A percentile compares a stretch with the other conserved stretches of the same genome.
Conservation (phyloP, 1,284 basidiomycete species). For the Naganishia cerealis region DNA sequence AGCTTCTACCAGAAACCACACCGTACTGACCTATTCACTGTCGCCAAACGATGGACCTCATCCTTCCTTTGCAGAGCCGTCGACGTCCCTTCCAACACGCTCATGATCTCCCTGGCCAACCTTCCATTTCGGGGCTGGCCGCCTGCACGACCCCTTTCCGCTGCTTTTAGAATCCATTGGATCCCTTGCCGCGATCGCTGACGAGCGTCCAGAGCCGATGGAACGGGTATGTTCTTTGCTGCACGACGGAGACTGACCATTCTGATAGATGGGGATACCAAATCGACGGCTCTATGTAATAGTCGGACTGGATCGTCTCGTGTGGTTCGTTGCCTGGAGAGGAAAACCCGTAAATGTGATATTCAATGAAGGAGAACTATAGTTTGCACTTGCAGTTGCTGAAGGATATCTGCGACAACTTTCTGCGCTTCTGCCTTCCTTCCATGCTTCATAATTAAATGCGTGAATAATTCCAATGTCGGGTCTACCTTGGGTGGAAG, state of each 20-base stretch:
- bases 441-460: conserved; percentile 67
- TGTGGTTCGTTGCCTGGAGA: conserved; percentile 67
- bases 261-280: conserved; percentile 66
- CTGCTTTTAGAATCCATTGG: conserved; percentile 65
- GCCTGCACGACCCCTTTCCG: conserved; percentile 56
- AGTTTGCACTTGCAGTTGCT: conserved; percentile 41
- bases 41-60: conserved; percentile 68
- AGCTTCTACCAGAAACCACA: background rate
- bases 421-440: conserved; percentile 66
- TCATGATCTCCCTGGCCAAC: conserved; percentile 72
- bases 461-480: conserved; percentile 69
- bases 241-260: conserved; percentile 60
- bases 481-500: conserved; percentile 75
- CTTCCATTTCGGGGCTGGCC: conserved; percentile 65
- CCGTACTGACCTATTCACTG: conserved; percentile 73
- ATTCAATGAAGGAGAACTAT: background rate
- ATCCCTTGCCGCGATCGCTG: conserved; percentile 70
- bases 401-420: conserved; percentile 63
- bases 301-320: conserved; percentile 73
- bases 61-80: conserved; percentile 63
- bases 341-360: background rate
- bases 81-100: conserved; percentile 64
- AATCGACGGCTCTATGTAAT: conserved; percentile 66
- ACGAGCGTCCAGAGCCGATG: conserved; percentile 71
- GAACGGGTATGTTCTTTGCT: conserved; percentile 66